Evolutionary conservation across 768 basidiomycete genomes (phyloP), one percentile per base, ranked within the genome.

Genomic region (Kwoniella shandongensis): DNA sequence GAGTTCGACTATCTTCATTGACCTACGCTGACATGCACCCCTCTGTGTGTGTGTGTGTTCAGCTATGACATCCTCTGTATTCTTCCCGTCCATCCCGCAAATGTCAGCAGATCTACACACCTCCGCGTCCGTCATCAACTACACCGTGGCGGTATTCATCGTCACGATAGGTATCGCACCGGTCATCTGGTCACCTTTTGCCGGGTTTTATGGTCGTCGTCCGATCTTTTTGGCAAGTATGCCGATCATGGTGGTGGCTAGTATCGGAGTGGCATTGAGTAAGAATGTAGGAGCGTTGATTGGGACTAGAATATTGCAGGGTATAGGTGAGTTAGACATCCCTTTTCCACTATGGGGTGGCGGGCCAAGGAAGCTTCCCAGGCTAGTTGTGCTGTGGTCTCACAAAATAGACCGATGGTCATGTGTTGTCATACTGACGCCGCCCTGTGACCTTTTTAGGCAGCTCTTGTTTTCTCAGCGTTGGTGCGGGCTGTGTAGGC

Each of bases 1-100:
- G 30, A 20, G 6, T 18, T 22, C 18, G 29, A 7, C 7, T 8
- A 18, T 32, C 46, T 20, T 8, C 35, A 38, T 40, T 3, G 7
- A 6, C 8, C 18, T 11, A n/a, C 35, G 18, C 26, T 26, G 46
- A 48, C 32, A 22, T n/a, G n/a, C n/a, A n/a, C n/a, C n/a, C n/a
- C n/a, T n/a, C n/a, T n/a, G 22, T 22, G 22, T 49, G 13, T 22
- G 7, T 22, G 8, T 22, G 22, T 8, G 27, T n/a, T n/a, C n/a
- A 90, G 88, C 86, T 35, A 84, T 90, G 57, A 83, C 86, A 0
- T 78, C 83, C 6, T 85, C 83, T 0, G 83, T 83, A 0, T 88
- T 90, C 70, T 80, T 88, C 2, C 88, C 88, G 0, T 84, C 84
- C 0, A 86, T 90, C 53, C 87, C 88, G 0, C 81, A 86, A 47